Conservation (phyloP, 768 basidiomycete species). For the Pholiota conissans region DNA sequence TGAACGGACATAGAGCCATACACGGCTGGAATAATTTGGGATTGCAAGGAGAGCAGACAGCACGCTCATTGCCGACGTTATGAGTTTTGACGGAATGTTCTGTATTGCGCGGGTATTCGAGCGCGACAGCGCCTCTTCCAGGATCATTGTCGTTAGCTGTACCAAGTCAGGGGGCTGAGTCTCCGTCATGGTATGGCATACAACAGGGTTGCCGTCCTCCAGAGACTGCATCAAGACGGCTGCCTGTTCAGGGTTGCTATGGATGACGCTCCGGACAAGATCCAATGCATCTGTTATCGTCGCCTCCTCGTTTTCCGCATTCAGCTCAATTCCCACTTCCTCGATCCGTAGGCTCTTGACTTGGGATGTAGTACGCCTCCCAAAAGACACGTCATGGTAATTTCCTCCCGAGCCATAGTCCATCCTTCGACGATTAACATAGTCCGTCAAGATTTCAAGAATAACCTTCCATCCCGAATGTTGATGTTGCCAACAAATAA, state of each 20-base stretch:
- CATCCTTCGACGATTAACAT: slow-evolving; percentile 58
- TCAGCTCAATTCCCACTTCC: slow-evolving; percentile 74
- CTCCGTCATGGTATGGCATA: slow-evolving; percentile 52
- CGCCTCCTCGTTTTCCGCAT: slow-evolving; percentile 57
- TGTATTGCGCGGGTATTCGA: slow-evolving; percentile 38
- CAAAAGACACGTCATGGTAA: slow-evolving; percentile 58
- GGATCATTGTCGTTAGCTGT: slow-evolving; percentile 76
- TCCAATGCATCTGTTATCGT: slow-evolving; percentile 76
- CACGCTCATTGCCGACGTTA: slow-evolving; percentile 81
- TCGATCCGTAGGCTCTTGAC: slow-evolving; percentile 51
- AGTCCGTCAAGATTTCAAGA: slow-evolving; percentile 78
- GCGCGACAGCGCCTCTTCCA: slow-evolving; percentile 74
- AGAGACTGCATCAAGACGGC: slow-evolving; percentile 66
- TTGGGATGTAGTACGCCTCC: slow-evolving; percentile 38
- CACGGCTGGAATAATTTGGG: slow-evolving; percentile 74
- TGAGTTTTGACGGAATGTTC: slow-evolving; percentile 57
- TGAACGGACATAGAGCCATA: slow-evolving; percentile 87
- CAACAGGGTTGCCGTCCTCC: slow-evolving; percentile 56
- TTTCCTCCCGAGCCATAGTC: slow-evolving; percentile 38
- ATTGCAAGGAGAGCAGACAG: slow-evolving; percentile 74
- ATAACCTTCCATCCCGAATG: slow-evolving; percentile 88
- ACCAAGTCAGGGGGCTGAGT: slow-evolving; percentile 69
- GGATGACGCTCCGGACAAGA: slow-evolving; percentile 75
- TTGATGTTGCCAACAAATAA: slow-evolving; percentile 78
- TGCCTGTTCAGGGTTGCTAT: slow-evolving; percentile 65